Base-by-base conservation (phyloP, 2,329 filamentous ascomycete species). In the Penicillium sp. region DNA sequence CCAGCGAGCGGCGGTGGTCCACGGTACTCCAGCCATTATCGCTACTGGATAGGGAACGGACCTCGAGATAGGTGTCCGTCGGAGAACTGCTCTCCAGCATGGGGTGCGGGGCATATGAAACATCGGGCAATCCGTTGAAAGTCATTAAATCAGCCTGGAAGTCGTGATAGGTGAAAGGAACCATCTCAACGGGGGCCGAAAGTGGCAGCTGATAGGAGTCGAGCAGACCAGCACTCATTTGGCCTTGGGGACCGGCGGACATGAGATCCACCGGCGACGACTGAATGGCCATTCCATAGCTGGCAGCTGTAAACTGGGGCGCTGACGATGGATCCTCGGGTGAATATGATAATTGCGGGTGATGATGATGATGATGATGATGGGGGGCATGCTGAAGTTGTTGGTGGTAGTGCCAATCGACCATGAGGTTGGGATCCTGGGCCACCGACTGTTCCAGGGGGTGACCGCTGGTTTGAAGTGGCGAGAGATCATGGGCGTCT, bases 21-120 rank as follows among this genome's bases (percentile, higher is more conserved):
- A 97, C 87, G 65, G 90, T 85, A 52, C 86, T 87, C 93, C 93
- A 98, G 58, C 91, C 91, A 67, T 93, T 91, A 68, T 96, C 92
- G 70, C 90, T 91, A 64, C 84, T 85, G n/a, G 92, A 92, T 56
- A 96, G 81, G 6, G 94, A 97, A 51, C 94, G 80, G 36, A 96
- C 90, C 76, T 97, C 93, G 49, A 96, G 80, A 74, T 91, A 93
- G 33, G 89, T 90, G 67, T 90, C 88, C 1, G 88, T 90, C 1
- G 90, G 90, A 39, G 90, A 93, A 69, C 86, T 88, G 72, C 70
- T 75, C 60, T 80, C 78, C 36, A 79, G 69, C 36, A 81, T 71
- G 31, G 75, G 73, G 54, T 78, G 76, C 44, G 77, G 73, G 56
- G 74, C 61, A 59, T 77, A 76, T 46, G 75, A 70, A 63, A 81